Base-by-base conservation (phyloP, 306 rosid genomes). In the Trifolium subterraneum region DNA sequence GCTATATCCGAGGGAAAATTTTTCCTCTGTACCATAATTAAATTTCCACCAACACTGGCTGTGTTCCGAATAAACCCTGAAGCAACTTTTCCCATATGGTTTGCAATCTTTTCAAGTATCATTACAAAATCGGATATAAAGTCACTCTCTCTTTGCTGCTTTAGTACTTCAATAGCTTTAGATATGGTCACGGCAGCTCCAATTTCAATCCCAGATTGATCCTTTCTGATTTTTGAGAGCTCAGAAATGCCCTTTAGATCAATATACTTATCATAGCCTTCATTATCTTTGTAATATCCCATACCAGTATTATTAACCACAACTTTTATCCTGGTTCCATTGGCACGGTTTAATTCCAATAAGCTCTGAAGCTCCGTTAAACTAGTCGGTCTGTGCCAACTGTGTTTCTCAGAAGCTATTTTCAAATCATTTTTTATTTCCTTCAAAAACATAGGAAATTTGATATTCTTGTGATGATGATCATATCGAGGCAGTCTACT, bases 1-100 rank as follows among this genome's bases (percentile, higher is more conserved):
- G 89, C 88, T 68, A 93, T 79, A 76, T 93, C 98, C 3, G 98
- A 93, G 38, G 97, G 98, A 78, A 93, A 93, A 45, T 79, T 14
- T 29, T 78, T 85, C 73, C 80, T 88, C 71, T 93, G 98, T 31
- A 96, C 90, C 92, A 90, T 87, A 55, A 93, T 89, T 79, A 93
- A 76, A 84, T 90, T 93, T 23, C 98, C 98, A 60, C 97, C 97
- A 4, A 89, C 50, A 61, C 92, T 93, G 38, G 88, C 96, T 18
- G 93, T 86, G 68, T 89, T 93, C 52, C 90, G 78, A 55, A 90
- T 65, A 75, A 93, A 90, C 8, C 80, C 78, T 0, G 97, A 60
- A 38, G 92, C 93, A 70, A 89, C 64, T 85, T 89, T 89, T 52
- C 73, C 80, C 93, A 93, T 62, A 70, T 93, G 96, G 70, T 73